These are phyloP conservation scores for Leishmania mexicana DNA, from an alignment of 208 protist species.

Conservation along the genomic window DNA sequence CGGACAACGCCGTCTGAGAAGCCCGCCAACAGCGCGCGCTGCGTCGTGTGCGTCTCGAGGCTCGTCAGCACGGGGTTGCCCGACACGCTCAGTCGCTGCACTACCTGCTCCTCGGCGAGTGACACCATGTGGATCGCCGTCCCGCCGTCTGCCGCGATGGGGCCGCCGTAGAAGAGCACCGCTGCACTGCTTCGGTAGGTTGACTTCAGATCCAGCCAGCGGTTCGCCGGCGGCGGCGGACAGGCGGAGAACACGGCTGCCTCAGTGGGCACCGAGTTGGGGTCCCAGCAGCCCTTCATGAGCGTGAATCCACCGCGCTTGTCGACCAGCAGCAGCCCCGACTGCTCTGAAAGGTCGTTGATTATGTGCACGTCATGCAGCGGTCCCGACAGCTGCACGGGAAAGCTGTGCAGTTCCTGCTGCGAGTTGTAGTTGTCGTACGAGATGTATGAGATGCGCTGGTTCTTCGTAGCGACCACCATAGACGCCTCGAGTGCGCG, in stretches of 20 bases:
- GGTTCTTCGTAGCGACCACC: slow-evolving; percentile 73
- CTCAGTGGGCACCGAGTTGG: slow-evolving; percentile 54
- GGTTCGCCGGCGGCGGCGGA: slow-evolving; percentile 48
- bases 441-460: slow-evolving; percentile 68
- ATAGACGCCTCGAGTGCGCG: slow-evolving; percentile 76
- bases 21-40: slow-evolving; percentile 74
- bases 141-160: slow-evolving; percentile 62
- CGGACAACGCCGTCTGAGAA: slow-evolving; percentile 81
- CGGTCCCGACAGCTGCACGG: slow-evolving; percentile 54
- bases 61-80: slow-evolving; percentile 71
- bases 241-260: slow-evolving; percentile 83
- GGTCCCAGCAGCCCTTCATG: slow-evolving; percentile 69
- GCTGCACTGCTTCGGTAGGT: slow-evolving; percentile 74
- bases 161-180: slow-evolving; percentile 81
- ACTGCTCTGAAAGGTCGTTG: slow-evolving; percentile 88
- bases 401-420: slow-evolving; percentile 62
- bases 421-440: slow-evolving; percentile 82
- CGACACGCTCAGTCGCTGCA: slow-evolving; percentile 71
- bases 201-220: slow-evolving; percentile 73
- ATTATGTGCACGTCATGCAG: slow-evolving; percentile 78
- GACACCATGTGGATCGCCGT: slow-evolving; percentile 83
- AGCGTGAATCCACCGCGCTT: slow-evolving; percentile 78
- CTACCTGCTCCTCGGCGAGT: slow-evolving; percentile 83
- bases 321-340: slow-evolving; percentile 78
- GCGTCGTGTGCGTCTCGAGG: slow-evolving; percentile 68